Conservation (phyloP, 2,329 filamentous ascomycete genomes). For the Thelonectria rubi region DNA sequence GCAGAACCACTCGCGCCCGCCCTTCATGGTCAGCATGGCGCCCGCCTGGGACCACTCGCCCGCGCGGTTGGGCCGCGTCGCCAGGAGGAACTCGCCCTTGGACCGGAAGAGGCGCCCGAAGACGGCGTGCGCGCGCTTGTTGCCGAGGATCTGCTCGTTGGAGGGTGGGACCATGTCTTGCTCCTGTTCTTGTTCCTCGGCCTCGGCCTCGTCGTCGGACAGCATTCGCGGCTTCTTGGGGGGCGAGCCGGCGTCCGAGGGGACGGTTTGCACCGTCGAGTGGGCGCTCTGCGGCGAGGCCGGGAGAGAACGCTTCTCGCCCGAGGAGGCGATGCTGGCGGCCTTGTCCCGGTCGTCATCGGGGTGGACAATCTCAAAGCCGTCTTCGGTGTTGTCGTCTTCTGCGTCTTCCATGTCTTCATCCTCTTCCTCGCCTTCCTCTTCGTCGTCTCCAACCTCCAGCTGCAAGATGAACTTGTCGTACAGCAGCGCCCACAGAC, state of each 20-base stretch:
- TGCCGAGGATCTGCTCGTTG: constrained; percentile 59
- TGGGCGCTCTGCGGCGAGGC: constrained; percentile 38
- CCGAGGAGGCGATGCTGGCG: constrained; percentile 7
- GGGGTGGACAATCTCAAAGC: constrained; percentile 31
- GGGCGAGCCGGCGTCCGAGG: constrained; percentile 30
- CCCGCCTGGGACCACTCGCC: constrained; percentile 73
- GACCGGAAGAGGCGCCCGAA: constrained; percentile 68
- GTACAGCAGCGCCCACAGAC: constrained; percentile 56
- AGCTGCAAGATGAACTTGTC: constrained; percentile 62
- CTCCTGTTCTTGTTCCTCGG: constrained; percentile 29
- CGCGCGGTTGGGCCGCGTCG: constrained; percentile 62
- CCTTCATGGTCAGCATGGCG: constrained; percentile 68
- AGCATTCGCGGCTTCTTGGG: constrained; percentile 31
- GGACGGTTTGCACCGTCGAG: constrained; percentile 37
- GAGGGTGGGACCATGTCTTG: constrained; percentile 47
- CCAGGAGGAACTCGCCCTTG: constrained; percentile 69
- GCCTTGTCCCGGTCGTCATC: constrained; percentile 28
- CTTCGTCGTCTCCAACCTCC: constrained; percentile 50
- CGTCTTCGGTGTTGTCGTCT: constrained; percentile 31
- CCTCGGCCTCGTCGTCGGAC: constrained; percentile 21
- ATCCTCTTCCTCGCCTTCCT: constrained; percentile 49
- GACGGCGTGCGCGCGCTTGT: constrained; percentile 62
- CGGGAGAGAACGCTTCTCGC: constrained; percentile 29
- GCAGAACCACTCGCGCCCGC: constrained; percentile 67
- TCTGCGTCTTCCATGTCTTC: constrained; percentile 24